Evolutionary conservation across 257 asterid species (phyloP), one percentile per base, ranked within the genome.

Genomic region (Sherardia arvensis): DNA sequence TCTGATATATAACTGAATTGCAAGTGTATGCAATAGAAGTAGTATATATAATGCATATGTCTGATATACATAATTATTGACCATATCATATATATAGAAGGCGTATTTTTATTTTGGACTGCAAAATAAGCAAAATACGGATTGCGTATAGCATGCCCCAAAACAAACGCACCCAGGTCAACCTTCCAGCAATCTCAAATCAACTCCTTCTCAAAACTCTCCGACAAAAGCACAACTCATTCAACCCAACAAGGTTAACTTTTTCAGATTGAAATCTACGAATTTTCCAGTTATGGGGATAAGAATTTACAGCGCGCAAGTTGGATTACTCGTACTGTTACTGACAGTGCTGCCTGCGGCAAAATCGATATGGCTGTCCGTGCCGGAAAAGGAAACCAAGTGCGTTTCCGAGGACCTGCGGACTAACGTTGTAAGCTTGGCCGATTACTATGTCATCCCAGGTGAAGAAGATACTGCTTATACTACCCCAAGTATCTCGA

Each of bases 351-450:
- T 76, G 6, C 90, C 92, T 54, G 78, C 66, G 61, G 87, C 78
- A 59, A 80, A 69, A 25, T 90, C 92, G 2, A 18, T 91, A 66
- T 91, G 96, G 96, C 18, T 88, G 71, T 91, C 85, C 22, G 22
- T 91, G 60, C 94, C 98, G 43, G 72, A 65, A 23, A 28, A 85
- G 32, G 98, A 90, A n/a, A 56, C 84, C 40, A 91, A 85, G 80
- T 91, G 98, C 67, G 66, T 91, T 12, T 86, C 94, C 21, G 96
- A 91, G 67, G 96, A 86, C 5, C 59, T 91, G 51, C 85, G 79
- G 66, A 70, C 21, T 66, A 79, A 82, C 80, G 88, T 84, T 73
- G 95, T 91, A 55, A 96, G 88, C 73, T 65, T 91, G 68, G 84
- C 79, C 0, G 95, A 91, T 74, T 91, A 86, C 79, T 75, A 58